Percentiles rank a stretch among this genome's conserved stretches.
These are phyloP conservation scores for Graphilbum fragrans DNA, from an alignment of 2,329 filamentous ascomycete species.

Conservation along the genomic window DNA sequence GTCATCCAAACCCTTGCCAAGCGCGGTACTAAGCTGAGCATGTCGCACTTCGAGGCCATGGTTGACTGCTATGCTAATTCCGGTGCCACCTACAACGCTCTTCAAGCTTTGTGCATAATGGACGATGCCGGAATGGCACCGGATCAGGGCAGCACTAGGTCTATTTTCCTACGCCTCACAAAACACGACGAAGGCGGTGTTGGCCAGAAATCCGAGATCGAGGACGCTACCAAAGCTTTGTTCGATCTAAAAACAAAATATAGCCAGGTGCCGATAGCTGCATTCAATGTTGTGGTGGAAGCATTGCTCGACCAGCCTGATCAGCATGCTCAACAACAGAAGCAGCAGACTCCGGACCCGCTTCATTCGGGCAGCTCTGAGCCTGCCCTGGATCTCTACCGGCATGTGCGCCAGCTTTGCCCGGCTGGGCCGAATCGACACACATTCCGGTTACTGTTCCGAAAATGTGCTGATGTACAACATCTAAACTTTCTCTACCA, in stretches of 20 bases:
- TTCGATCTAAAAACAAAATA: slow-evolving; percentile 30
- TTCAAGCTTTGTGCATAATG: slow-evolving; percentile 66
- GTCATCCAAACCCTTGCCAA: slow-evolving; percentile 55
- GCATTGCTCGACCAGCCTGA: slow-evolving; percentile 12
- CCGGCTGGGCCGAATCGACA: slow-evolving; percentile 19
- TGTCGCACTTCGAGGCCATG: slow-evolving; percentile 70
- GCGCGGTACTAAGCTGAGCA: slow-evolving; percentile 42
- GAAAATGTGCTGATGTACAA: slow-evolving; percentile 13
- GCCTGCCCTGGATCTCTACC: slow-evolving; percentile 23
- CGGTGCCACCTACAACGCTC: slow-evolving; percentile 50
- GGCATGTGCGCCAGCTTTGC: slow-evolving; percentile 22
- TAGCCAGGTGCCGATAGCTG: slow-evolving; percentile 20
- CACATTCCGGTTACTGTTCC: slow-evolving; percentile 23
- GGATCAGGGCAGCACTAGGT: slow-evolving; percentile 47
- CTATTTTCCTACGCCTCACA: slow-evolving; percentile 44
- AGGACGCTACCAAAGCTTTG: slow-evolving; percentile 41
- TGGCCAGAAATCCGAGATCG: slow-evolving; percentile 22
- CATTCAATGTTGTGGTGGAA: slow-evolving; percentile 29
- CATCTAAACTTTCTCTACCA: slow-evolving; percentile 20
- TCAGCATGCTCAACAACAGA: not conserved
- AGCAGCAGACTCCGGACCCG: not conserved
- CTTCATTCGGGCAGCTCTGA: too few species aligned
- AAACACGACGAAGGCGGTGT: not conserved
- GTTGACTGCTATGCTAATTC: slow-evolving; percentile 54
- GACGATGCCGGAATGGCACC: slow-evolving; percentile 45